Percentiles rank a stretch among this genome's conserved stretches.
Evolutionary conservation across 2,329 filamentous ascomycete genomes (phyloP).

Genomic region (Colletotrichum sp.): DNA sequence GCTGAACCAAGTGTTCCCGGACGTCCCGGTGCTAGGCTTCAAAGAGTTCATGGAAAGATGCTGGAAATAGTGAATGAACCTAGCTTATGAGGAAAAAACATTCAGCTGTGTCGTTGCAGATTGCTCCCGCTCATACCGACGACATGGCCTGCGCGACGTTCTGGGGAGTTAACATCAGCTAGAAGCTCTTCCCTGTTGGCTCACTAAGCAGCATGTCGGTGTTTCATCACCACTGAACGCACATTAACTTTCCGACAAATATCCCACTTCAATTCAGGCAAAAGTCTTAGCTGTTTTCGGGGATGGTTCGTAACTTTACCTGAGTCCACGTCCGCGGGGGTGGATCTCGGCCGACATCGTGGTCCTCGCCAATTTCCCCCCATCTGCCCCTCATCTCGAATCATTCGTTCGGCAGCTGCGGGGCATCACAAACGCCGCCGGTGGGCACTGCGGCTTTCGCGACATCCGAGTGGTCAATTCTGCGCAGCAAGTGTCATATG

Average conservation of each 20-base stretch:
- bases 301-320: not conserved
- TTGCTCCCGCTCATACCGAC: not conserved
- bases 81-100: not conserved
- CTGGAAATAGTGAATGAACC: not conserved
- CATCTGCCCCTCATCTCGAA: not conserved
- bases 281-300: not conserved
- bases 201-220: not conserved
- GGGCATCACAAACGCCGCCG: not conserved
- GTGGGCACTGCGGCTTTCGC: slow-evolving; percentile 13
- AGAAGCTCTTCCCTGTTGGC: not conserved
- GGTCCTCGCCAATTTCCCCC: not conserved
- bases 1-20: not conserved
- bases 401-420: not conserved
- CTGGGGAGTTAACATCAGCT: not conserved
- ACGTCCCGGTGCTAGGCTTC: not conserved
- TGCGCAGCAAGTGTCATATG: not conserved
- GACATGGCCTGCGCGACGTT: not conserved
- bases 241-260: not conserved
- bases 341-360: not conserved
- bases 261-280: not conserved
- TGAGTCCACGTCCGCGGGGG: not conserved
- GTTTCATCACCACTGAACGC: not conserved
- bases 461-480: slow-evolving; percentile 9
- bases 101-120: not conserved
- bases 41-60: not conserved